Percentiles rank a stretch among this genome's conserved stretches.
Conservation (phyloP, 2,329 filamentous ascomycete genomes). For the Claviceps sp. region DNA sequence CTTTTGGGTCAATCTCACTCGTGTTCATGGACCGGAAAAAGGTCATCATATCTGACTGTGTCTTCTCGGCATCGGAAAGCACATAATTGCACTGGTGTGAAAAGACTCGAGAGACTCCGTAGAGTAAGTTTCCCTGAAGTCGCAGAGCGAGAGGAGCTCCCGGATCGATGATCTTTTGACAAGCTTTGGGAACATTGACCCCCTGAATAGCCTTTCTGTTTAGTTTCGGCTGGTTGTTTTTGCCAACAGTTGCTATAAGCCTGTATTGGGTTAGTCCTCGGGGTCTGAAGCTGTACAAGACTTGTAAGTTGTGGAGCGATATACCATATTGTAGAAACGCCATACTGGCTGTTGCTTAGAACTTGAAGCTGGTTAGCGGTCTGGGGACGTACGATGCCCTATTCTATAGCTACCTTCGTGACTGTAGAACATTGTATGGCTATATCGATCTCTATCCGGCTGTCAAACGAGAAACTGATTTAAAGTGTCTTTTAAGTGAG, state of each 20-base stretch:
- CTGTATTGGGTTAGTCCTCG: conserved; percentile 28
- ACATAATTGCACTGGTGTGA: conserved; percentile 79
- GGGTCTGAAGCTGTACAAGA: too few species aligned
- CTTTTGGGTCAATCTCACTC: conserved; percentile 54
- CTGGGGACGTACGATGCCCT: neutral
- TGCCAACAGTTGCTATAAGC: conserved; percentile 84
- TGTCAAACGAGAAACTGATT: neutral
- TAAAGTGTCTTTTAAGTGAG: neutral
- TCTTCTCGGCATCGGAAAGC: conserved; percentile 63
- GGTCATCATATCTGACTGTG: conserved; percentile 58
- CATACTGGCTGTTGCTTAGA: conserved; percentile 75
- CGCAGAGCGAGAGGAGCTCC: conserved; percentile 80
- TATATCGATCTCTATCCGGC: neutral
- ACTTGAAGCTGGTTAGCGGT: conserved; percentile 34
- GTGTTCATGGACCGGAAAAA: conserved; percentile 43
- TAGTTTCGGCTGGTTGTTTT: conserved; percentile 57
- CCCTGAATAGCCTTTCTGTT: conserved; percentile 77
- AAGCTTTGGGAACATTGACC: conserved; percentile 77
- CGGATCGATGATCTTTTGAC: conserved; percentile 69
- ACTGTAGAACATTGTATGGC: conserved; percentile 71
- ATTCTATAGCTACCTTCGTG: conserved; percentile 56
- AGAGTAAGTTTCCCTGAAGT: conserved; percentile 78
- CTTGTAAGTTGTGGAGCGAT: conserved; percentile 11
- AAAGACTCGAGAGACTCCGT: conserved; percentile 75
- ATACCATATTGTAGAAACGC: conserved; percentile 89